These are phyloP conservation scores for Kondoa subrosea DNA, from an alignment of 768 basidiomycete genomes.

Conservation along the genomic window DNA sequence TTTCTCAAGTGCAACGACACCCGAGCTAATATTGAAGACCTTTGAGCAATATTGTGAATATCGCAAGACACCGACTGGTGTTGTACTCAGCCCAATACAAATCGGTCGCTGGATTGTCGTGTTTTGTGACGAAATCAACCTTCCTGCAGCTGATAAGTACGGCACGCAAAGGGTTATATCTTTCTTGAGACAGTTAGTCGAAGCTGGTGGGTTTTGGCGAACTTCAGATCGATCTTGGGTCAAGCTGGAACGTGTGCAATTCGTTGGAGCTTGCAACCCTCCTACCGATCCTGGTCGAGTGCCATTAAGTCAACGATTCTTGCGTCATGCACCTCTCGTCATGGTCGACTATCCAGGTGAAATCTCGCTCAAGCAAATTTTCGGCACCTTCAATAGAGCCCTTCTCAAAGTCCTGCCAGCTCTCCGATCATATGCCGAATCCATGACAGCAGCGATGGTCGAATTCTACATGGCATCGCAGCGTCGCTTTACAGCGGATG, in stretches of 20 bases:
- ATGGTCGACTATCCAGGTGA: conserved; percentile 99
- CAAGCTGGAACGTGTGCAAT: conserved; percentile 93
- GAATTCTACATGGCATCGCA: conserved; percentile 86
- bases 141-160: conserved; percentile 91
- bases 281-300: conserved; percentile 98
- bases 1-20: conserved; percentile 96
- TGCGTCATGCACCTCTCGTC: conserved; percentile 87
- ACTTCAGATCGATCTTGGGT: conserved; percentile 93
- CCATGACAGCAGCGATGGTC: conserved; percentile 96
- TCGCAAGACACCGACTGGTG: conserved; percentile 94
- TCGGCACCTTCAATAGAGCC: conserved; percentile 92
- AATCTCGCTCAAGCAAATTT: conserved; percentile 90
- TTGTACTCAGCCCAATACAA: conserved; percentile 78
- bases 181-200: conserved; percentile 90
- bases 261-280: conserved; percentile 97
- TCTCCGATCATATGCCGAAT: conserved; percentile 76
- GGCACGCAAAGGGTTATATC: conserved; percentile 98
- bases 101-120: conserved; percentile 97
- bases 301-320: conserved; percentile 91
- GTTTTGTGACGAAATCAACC: conserved; percentile 99
- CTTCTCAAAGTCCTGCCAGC: conserved; percentile 88
- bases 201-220: conserved; percentile 86
- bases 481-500: conserved; percentile 80
- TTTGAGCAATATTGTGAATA: conserved; percentile 99
- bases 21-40: conserved; percentile 93